Evolutionary conservation across 2,329 filamentous ascomycete genomes (phyloP).

Genomic region (Rhynchosporium agropyri): DNA sequence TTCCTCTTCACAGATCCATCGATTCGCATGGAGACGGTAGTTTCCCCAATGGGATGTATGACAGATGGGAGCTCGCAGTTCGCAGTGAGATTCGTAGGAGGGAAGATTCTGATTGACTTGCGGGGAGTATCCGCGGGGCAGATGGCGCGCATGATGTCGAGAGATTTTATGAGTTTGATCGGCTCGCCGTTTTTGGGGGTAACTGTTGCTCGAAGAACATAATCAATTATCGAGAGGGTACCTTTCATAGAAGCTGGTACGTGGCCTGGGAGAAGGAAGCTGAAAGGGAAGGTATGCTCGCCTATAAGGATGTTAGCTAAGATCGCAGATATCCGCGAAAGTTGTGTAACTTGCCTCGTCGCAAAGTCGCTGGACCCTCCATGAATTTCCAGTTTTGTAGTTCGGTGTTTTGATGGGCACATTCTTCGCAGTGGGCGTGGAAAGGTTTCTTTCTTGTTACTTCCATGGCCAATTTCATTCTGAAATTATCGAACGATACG

Average conservation of each 20-base stretch:
- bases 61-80: slow-evolving; percentile 80
- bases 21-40: slow-evolving; percentile 77
- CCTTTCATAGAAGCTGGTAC: slow-evolving; percentile 84
- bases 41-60: slow-evolving; percentile 82
- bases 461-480: slow-evolving; percentile 70
- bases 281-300: slow-evolving; percentile 83
- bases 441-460: slow-evolving; percentile 82
- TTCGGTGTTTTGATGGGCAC: slow-evolving; percentile 70
- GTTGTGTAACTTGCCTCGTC: slow-evolving; percentile 49
- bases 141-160: slow-evolving; percentile 80
- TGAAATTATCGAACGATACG: slow-evolving; percentile 71
- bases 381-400: slow-evolving; percentile 81
- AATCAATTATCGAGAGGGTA: slow-evolving; percentile 71
- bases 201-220: slow-evolving; percentile 73
- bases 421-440: slow-evolving; percentile 75
- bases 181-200: slow-evolving; percentile 62
- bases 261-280: slow-evolving; percentile 79
- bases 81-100: slow-evolving; percentile 90
- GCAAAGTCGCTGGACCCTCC: slow-evolving; percentile 54
- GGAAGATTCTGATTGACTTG: slow-evolving; percentile 91
- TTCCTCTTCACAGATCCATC: slow-evolving; percentile 80
- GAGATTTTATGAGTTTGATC: slow-evolving; percentile 66
- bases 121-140: slow-evolving; percentile 75
- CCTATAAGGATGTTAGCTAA: slow-evolving; percentile 47
- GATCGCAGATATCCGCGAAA: background rate